phyloP scores from a whole-genome alignment of 225 moss, liverwort and hornwort species.

The Marchantia polymorpha region DNA sequence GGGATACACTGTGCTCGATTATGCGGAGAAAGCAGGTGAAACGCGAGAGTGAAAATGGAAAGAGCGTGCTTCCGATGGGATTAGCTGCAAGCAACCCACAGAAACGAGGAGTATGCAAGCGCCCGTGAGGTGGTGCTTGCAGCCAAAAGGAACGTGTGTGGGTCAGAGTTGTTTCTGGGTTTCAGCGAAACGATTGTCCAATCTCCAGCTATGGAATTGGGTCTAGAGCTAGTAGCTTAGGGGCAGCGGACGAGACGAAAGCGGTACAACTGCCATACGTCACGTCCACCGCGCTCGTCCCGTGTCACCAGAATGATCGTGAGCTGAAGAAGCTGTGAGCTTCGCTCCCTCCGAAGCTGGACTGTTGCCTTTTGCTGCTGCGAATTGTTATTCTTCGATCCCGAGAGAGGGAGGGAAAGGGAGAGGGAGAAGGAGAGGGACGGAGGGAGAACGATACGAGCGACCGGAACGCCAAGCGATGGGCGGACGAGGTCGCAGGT shows the following conservation, averaged over 20 bases:
- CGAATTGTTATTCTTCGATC: background rate
- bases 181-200: background rate
- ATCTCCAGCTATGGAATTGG: background rate
- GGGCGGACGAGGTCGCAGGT: background rate
- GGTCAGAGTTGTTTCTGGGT: background rate
- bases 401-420: background rate
- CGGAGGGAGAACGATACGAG: background rate
- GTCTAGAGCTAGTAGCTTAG: background rate
- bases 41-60: background rate
- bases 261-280: constrained; percentile 6
- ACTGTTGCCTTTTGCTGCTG: background rate
- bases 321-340: background rate
- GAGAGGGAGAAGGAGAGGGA: background rate
- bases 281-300: background rate
- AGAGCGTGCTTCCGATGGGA: no score
- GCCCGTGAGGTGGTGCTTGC: background rate
- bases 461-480: background rate
- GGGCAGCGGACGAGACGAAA: background rate
- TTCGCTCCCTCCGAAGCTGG: background rate
- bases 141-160: background rate
- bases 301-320: background rate
- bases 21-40: background rate
- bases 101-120: background rate
- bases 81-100: background rate
- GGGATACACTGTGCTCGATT: background rate